A percentile compares a stretch with the other conserved stretches of the same genome.
Evolutionary conservation across 2,329 filamentous ascomycete genomes (phyloP).

Genomic region (Exophiala aquamarina): DNA sequence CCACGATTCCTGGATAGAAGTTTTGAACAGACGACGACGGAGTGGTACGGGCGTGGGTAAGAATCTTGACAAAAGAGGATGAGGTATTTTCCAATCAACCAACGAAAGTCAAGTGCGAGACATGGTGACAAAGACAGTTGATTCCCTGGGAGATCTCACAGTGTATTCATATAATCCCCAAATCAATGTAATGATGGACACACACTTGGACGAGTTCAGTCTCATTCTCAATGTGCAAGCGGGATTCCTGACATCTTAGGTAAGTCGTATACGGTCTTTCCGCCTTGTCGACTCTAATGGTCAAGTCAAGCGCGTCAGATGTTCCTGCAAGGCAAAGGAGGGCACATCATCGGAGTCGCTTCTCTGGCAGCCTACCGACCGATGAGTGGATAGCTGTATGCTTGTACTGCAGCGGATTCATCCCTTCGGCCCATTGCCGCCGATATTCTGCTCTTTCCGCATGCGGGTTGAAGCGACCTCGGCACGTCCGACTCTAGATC

Average conservation of each 20-base stretch:
- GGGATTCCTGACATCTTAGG: slow-evolving; percentile 36
- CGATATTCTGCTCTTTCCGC: slow-evolving; percentile 32
- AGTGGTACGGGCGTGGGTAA: too few species aligned
- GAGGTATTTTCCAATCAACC: too few species aligned
- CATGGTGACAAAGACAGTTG: background rate
- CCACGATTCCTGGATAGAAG: too few species aligned
- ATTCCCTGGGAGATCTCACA: slow-evolving; percentile 1
- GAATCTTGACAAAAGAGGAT: too few species aligned
- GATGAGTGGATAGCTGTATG: background rate
- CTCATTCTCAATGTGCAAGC: slow-evolving; percentile 1
- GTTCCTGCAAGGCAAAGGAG: slow-evolving; percentile 56
- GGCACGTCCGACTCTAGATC: background rate
- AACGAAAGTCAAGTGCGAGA: too few species aligned
- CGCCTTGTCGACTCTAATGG: slow-evolving; percentile 1
- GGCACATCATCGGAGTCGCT: slow-evolving; percentile 48
- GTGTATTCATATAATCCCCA: slow-evolving; percentile 40
- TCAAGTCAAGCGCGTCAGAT: slow-evolving; percentile 55
- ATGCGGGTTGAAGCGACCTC: slow-evolving; percentile 47
- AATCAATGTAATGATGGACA: slow-evolving; percentile 41
- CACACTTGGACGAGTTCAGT: slow-evolving; percentile 4
- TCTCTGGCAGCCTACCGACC: slow-evolving; percentile 3
- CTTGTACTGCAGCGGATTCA: background rate
- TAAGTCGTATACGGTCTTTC: background rate
- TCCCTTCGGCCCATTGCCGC: background rate
- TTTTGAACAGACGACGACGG: too few species aligned